A percentile compares a stretch with the other conserved stretches of the same genome.
Evolutionary conservation across 1,284 basidiomycete species (phyloP).

Genomic region (Limonomyces culmigenus): DNA sequence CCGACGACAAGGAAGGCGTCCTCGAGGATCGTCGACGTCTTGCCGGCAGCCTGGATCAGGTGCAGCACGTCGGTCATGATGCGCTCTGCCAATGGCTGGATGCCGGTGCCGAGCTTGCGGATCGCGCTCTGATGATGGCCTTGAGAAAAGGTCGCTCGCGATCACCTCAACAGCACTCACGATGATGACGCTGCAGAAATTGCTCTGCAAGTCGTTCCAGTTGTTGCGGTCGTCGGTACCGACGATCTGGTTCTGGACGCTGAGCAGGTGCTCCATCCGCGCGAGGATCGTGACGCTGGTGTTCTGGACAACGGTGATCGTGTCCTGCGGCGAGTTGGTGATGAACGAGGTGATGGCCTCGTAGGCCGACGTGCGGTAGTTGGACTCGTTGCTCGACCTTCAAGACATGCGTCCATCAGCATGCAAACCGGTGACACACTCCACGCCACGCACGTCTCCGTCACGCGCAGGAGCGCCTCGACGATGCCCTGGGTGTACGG

Average conservation of each 20-base stretch:
- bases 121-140: slow-evolving; percentile 47
- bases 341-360: slow-evolving; percentile 87
- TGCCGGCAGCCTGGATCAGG: slow-evolving; percentile 75
- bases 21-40: slow-evolving; percentile 91
- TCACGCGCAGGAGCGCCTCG: slow-evolving; percentile 66
- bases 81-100: slow-evolving; percentile 81
- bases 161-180: slow-evolving; percentile 24
- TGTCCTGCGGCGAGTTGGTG: slow-evolving; percentile 69
- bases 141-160: slow-evolving; percentile 4
- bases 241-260: slow-evolving; percentile 76
- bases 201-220: slow-evolving; percentile 97
- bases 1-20: slow-evolving; percentile 94
- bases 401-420: slow-evolving; percentile 6
- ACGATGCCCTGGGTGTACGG: slow-evolving; percentile 84
- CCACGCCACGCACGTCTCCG: slow-evolving; percentile 50
- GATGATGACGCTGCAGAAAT: slow-evolving; percentile 82
- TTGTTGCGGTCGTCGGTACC: slow-evolving; percentile 95
- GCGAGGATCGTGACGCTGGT: slow-evolving; percentile 70
- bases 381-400: slow-evolving; percentile 77
- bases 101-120: slow-evolving; percentile 70
- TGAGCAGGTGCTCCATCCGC: slow-evolving; percentile 80
- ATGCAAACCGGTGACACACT: neutral
- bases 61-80: slow-evolving; percentile 89
- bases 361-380: slow-evolving; percentile 91
- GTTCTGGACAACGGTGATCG: slow-evolving; percentile 69